A percentile compares a stretch with the other conserved stretches of the same genome.
Evolutionary conservation across 164 flowering plant genomes (phyloP).

Genomic region (Vitis riparia): DNA sequence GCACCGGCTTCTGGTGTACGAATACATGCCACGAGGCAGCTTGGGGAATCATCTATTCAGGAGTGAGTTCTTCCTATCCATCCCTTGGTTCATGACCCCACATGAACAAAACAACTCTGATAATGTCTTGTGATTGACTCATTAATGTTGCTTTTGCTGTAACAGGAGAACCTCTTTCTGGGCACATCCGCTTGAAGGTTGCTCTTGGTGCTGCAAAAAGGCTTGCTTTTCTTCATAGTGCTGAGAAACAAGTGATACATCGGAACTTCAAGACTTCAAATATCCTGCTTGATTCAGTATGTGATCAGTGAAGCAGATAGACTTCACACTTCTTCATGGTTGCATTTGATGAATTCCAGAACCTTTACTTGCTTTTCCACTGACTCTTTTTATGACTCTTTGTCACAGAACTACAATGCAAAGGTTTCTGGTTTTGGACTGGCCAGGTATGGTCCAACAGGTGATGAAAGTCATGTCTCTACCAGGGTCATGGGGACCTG

Average conservation of each 20-base stretch:
- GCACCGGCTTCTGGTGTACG: constrained; percentile 10
- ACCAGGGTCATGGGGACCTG: constrained; percentile 7
- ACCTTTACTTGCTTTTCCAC: neutral
- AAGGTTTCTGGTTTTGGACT: constrained; percentile 10
- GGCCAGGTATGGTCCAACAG: constrained; percentile 12
- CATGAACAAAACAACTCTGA: neutral
- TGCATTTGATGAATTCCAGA: neutral
- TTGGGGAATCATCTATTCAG: constrained; percentile 30
- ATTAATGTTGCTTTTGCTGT: neutral
- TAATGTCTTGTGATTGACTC: neutral
- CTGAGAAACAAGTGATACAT: constrained; percentile 1
- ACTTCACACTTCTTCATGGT: too few relatives aligned
- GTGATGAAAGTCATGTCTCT: neutral
- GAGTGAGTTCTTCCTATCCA: constrained; percentile 17
- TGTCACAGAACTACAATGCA: constrained; percentile 13
- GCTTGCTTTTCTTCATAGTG: constrained; percentile 16
- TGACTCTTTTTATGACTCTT: too few relatives aligned
- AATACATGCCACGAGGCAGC: constrained; percentile 24
- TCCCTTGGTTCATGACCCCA: too few relatives aligned
- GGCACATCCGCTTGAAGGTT: constrained; percentile 2
- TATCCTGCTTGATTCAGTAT: constrained; percentile 11
- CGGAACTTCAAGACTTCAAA: constrained; percentile 13
- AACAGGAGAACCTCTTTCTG: constrained; percentile 9
- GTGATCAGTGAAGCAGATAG: neutral
- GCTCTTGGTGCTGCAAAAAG: constrained; percentile 14